Base-by-base conservation (phyloP, 768 basidiomycete genomes). In the Pleurotus pulmonarius region DNA sequence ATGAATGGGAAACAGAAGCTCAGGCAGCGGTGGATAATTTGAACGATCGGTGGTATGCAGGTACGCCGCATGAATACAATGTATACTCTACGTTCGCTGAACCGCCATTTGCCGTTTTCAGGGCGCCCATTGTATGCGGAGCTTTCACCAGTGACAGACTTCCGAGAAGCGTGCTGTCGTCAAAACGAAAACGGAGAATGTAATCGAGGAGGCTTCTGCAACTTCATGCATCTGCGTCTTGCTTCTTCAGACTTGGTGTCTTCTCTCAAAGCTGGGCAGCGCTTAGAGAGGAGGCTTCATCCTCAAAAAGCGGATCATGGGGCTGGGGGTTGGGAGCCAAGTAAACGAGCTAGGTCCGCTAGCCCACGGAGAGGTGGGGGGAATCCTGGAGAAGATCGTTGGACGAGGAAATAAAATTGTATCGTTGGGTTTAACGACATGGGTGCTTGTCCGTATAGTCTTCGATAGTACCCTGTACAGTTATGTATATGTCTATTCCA, bases 181-280 rank as follows among this genome's bases (percentile, higher is more conserved):
- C 97, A 99, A 71, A 98, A 99, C 64, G 97, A 99, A 70, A 90
- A 98, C 63, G 97, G 97, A 6, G 92, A 96, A 72, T 99, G 97
- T 71, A 96, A 96, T 65, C 87, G 97, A 43, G 97, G 96, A 26
- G 94, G 94, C 2, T 98, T 97, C 75, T 98, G 96, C 73, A 98
- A 99, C 71, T 99, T 99, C 68, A 97, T 98, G 93, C 95, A 98
- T 74, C 77, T 98, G 34, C 86, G 92, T 12, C 80, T 93, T 18
- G 91, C 95, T 4, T 90, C 93, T 26, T 86, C 88, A 66, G 86
- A 92, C 9, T 81, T 97, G 11, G 89, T 92, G 2, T 83, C 81
- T 44, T 84, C 88, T 6, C 75, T 98, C 54, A 83, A 85, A 15
- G 86, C 83, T 44, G 92, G 92, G 12, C 95, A 98, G 68, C 81